phyloP scores from a whole-genome alignment of 2,329 filamentous ascomycete genomes.

The Talaromyces sp. region DNA sequence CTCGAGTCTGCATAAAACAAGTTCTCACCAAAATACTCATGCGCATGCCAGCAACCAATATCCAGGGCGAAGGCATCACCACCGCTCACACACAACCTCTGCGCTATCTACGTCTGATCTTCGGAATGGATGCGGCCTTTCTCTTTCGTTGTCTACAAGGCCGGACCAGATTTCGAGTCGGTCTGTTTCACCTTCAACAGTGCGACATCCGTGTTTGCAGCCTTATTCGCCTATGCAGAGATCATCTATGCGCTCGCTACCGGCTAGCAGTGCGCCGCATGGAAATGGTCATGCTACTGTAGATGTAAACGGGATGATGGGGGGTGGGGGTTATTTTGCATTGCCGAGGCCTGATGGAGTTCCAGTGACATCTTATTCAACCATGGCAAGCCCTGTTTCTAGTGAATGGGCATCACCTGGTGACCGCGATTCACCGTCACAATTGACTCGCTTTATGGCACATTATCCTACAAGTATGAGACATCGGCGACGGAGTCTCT shows the following conservation, averaged over 20 bases:
- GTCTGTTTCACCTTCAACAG: constrained; percentile 11
- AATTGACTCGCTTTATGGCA: constrained; percentile 24
- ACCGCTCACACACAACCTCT: constrained; percentile 39
- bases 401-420: constrained; percentile 27
- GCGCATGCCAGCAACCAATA: neutral
- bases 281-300: neutral
- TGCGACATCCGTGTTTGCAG: constrained; percentile 19
- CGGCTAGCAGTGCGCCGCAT: constrained; percentile 5
- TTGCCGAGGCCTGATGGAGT: constrained; percentile 17
- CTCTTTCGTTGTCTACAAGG: constrained; percentile 21
- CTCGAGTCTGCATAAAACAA: neutral
- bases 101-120: constrained; percentile 22
- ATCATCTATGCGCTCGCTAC: constrained; percentile 5
- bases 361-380: constrained; percentile 9
- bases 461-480: constrained; percentile 30
- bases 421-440: constrained; percentile 19
- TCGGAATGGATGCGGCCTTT: constrained; percentile 14
- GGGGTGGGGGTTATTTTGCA: constrained; percentile 26
- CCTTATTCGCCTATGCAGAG: constrained; percentile 17
- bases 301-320: neutral
- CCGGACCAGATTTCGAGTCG: constrained; percentile 14
- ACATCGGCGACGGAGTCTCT: constrained; percentile 28
- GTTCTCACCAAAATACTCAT: neutral
- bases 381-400: constrained; percentile 12
- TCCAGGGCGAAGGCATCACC: constrained; percentile 29